Evolutionary conservation across 2,329 filamentous ascomycete genomes (phyloP).

Genomic region (Alternaria hordeiaustralica): DNA sequence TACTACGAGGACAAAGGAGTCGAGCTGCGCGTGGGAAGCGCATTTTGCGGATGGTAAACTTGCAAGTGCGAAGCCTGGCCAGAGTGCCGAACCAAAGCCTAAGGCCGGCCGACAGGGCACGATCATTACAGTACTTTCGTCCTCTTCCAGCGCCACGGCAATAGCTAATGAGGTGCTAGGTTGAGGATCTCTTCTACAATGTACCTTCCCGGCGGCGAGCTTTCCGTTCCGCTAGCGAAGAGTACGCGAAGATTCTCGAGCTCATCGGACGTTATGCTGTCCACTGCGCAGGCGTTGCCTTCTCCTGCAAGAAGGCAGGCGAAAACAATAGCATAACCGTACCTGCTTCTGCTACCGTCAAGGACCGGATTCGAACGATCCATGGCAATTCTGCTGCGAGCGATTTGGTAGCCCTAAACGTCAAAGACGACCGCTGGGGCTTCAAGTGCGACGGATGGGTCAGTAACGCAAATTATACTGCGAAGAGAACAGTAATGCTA

Average conservation of each 20-base stretch:
- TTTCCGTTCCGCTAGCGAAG: slow-evolving; percentile 89
- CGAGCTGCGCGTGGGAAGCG: slow-evolving; percentile 87
- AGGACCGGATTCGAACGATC: slow-evolving; percentile 89
- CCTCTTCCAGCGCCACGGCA: not conserved
- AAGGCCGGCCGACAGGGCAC: slow-evolving; percentile 88
- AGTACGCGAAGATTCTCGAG: slow-evolving; percentile 97
- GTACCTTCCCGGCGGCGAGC: slow-evolving; percentile 85
- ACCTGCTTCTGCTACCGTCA: slow-evolving; percentile 71
- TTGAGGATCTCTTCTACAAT: slow-evolving; percentile 98
- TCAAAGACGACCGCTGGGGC: slow-evolving; percentile 77
- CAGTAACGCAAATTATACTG: slow-evolving; percentile 93
- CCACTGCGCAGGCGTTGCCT: slow-evolving; percentile 88
- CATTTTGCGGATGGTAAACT: slow-evolving; percentile 85
- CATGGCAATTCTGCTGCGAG: slow-evolving; percentile 85
- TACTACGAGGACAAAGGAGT: slow-evolving; percentile 90
- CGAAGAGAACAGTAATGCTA: slow-evolving; percentile 85
- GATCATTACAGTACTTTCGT: slow-evolving; percentile 76
- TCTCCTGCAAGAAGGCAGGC: slow-evolving; percentile 96
- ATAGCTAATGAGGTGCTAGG: slow-evolving; percentile 48
- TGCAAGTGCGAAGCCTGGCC: slow-evolving; percentile 83
- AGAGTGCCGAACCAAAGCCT: slow-evolving; percentile 82
- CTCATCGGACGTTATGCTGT: slow-evolving; percentile 92
- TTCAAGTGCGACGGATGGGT: slow-evolving; percentile 82
- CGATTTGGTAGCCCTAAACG: slow-evolving; percentile 79
- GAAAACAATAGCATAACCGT: slow-evolving; percentile 82